A percentile compares a stretch with the other conserved stretches of the same genome.
phyloP scores from a whole-genome alignment of 2,329 filamentous ascomycete species.

The Balansia obtecta region DNA sequence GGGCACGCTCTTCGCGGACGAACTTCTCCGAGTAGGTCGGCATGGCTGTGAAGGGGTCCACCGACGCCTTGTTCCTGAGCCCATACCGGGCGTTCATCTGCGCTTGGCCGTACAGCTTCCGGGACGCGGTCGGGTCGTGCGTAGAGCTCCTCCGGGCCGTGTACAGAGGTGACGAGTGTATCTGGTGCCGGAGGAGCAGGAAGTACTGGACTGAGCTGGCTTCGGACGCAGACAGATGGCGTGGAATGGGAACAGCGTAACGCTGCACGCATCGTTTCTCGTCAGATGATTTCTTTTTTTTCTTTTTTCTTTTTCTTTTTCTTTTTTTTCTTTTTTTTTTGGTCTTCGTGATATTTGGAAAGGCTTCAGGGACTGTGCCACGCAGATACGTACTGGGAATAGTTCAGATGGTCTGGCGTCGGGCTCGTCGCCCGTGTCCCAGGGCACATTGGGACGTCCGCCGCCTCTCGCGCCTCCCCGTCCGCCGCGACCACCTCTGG shows the following conservation, averaged over 20 bases:
- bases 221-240: conserved; percentile 31
- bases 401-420: conserved; percentile 46
- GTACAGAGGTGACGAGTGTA: conserved; percentile 42
- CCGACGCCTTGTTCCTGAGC: conserved; percentile 39
- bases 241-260: conserved; percentile 35
- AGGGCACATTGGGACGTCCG: conserved; percentile 35
- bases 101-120: conserved; percentile 40
- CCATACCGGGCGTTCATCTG: conserved; percentile 46
- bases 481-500: conserved; percentile 40
- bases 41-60: conserved; percentile 46
- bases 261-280: conserved; percentile 21
- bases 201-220: conserved; percentile 35
- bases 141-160: conserved; percentile 37
- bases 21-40: conserved; percentile 47
- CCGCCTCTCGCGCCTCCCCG: conserved; percentile 35
- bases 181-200: conserved; percentile 43
- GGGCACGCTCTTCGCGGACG: conserved; percentile 34
- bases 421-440: conserved; percentile 40
- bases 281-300: neutral
- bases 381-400: conserved; percentile 34
- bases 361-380: neutral
- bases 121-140: conserved; percentile 26
- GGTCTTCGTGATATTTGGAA: neutral
- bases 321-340: too few relatives aligned
- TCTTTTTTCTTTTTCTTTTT: too few relatives aligned